Base-by-base conservation (phyloP, 2,329 filamentous ascomycete species). In the Fusarium kyushuense region DNA sequence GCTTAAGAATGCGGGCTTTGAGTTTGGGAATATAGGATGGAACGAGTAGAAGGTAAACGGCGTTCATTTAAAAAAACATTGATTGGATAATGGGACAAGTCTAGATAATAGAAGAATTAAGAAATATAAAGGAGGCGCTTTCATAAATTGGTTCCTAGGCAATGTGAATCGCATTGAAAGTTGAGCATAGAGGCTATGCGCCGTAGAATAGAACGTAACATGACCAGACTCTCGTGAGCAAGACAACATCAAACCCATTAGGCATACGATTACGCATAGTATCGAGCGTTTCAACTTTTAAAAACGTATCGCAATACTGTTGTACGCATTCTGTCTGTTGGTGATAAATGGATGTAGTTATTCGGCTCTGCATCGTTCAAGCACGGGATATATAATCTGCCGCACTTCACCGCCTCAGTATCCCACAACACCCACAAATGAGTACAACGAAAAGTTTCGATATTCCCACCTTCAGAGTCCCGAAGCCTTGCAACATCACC, bases 371-470 rank as follows among this genome's bases (percentile, higher is more conserved):
- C 32, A 12, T 21, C 35, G 40, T 47, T 47, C 43, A 40, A 27
- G 32, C 42, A 54, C 41, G 49, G 45, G 48, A 69, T 69, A 69
- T 69, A 66, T 69, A 69, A 69, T 80, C 75, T 82, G 80, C 80
- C 80, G 30, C 13, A 2, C 0, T 30, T 70, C 74, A 81, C 80
- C 80, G 79, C 79, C 76, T 57, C 52, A 6, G 14, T 54, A 75
- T 73, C 80, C 79, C 79, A 81, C 79, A 81, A 80, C 79, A 75
- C 79, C 79, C 80, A 82, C 80, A 82, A 81, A 79, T 80, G 75
- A 71, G 65, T 52, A 70, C 76, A 74, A 74, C 76, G 57, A 80
- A 81, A 82, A 80, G 77, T 78, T 74, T 80, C 75, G 78, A 80
- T 80, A 80, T 79, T 80, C 76, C 74, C 74, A 77, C 73, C 74